A percentile compares a stretch with the other conserved stretches of the same genome.
phyloP scores from a whole-genome alignment of 1,284 basidiomycete genomes.

The Trichosporon faecale region DNA sequence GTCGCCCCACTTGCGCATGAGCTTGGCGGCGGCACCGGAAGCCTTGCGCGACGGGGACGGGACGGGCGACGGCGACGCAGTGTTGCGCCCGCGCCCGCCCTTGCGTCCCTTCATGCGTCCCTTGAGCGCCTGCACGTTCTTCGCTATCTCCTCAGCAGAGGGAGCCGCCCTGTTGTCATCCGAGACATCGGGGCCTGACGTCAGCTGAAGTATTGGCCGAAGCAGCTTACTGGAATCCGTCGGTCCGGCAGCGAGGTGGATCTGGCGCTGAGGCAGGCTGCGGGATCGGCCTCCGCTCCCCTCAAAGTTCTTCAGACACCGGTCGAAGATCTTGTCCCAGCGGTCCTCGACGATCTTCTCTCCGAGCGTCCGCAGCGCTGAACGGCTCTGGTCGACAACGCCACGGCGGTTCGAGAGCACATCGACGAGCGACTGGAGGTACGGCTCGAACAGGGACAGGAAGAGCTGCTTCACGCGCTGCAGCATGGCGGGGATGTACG shows the following conservation, averaged over 20 bases:
- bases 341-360: slow-evolving; percentile 39
- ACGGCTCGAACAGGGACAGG: slow-evolving; percentile 76
- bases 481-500: slow-evolving; percentile 88
- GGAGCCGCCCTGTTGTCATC: slow-evolving; percentile 30
- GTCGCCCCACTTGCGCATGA: slow-evolving; percentile 88
- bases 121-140: slow-evolving; percentile 88
- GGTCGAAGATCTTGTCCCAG: slow-evolving; percentile 48
- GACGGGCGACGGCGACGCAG: slow-evolving; percentile 38
- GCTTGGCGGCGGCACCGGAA: slow-evolving; percentile 61
- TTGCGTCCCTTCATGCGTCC: slow-evolving; percentile 60
- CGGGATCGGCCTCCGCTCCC: not conserved
- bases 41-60: slow-evolving; percentile 39
- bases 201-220: slow-evolving; percentile 53
- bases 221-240: slow-evolving; percentile 28
- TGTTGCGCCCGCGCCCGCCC: slow-evolving; percentile 63
- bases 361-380: slow-evolving; percentile 33
- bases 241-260: slow-evolving; percentile 33
- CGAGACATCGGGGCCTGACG: slow-evolving; percentile 45
- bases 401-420: slow-evolving; percentile 62
- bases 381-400: slow-evolving; percentile 41
- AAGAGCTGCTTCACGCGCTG: slow-evolving; percentile 76
- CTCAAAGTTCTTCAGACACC: slow-evolving; percentile 45
- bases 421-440: slow-evolving; percentile 73
- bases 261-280: slow-evolving; percentile 22
- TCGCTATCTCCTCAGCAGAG: slow-evolving; percentile 77